Percentiles rank a stretch among this genome's conserved stretches.
Evolutionary conservation across 2,329 filamentous ascomycete genomes (phyloP).

Genomic region (Xylariaceae sp.): DNA sequence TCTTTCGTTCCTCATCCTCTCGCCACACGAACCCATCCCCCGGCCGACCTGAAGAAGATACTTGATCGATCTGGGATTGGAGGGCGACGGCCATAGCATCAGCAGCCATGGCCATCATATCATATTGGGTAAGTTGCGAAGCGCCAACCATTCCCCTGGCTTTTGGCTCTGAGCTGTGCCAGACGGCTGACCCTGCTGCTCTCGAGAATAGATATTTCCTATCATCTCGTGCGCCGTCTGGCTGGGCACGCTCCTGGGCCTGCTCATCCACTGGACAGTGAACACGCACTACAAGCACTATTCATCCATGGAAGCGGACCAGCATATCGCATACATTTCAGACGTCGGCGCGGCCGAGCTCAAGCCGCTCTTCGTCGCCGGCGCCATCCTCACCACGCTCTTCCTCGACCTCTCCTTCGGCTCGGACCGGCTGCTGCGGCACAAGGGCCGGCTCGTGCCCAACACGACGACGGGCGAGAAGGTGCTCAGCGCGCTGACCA

Average conservation of each 20-base stretch:
- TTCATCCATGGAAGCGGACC: conserved; percentile 48
- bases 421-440: conserved; percentile 77
- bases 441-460: conserved; percentile 67
- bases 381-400: conserved; percentile 63
- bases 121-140: no score
- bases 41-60: no score
- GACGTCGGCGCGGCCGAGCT: conserved; percentile 55
- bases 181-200: no score
- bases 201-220: conserved; percentile 65
- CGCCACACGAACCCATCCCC: no score
- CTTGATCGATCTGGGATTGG: no score
- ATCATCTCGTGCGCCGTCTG: conserved; percentile 59
- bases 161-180: no score
- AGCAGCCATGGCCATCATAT: no score
- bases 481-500: conserved; percentile 51
- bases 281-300: conserved; percentile 48
- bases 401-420: conserved; percentile 76
- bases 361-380: conserved; percentile 72
- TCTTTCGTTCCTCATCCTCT: no score
- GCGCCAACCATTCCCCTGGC: no score
- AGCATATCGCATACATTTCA: conserved; percentile 65
- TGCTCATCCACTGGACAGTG: conserved; percentile 63
- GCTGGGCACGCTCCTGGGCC: conserved; percentile 60
- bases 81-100: no score
- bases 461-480: conserved; percentile 61